phyloP scores from a whole-genome alignment of 2,329 filamentous ascomycete species.

The Parasarocladium wereldwijsianum region DNA sequence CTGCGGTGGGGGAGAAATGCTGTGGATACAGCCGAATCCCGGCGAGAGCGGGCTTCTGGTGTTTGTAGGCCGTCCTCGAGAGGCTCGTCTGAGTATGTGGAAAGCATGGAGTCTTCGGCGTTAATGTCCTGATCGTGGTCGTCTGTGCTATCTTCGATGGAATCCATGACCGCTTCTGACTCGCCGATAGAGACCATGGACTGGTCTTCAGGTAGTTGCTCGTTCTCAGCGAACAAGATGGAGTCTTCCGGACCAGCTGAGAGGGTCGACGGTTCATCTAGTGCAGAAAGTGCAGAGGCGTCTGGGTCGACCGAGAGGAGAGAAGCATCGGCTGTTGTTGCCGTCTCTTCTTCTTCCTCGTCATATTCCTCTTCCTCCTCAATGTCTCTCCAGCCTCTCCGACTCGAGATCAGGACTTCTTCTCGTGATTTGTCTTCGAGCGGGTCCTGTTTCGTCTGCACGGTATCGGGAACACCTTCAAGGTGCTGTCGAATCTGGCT shows the following conservation, averaged over 20 bases:
- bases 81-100: background rate
- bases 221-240: background rate
- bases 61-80: background rate
- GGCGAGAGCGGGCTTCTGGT: conserved; percentile 3
- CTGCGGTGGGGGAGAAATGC: conserved; percentile 16
- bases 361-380: conserved; percentile 2
- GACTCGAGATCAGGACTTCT: background rate
- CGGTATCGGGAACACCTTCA: conserved; percentile 4
- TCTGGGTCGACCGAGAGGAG: background rate
- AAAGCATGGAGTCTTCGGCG: background rate
- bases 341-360: background rate
- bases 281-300: background rate
- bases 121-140: background rate
- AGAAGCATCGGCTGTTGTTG: background rate
- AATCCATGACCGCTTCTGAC: conserved; percentile 1
- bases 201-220: too few species aligned
- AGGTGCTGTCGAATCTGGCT: conserved; percentile 8
- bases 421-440: background rate
- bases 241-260: background rate
- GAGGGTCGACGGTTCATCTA: background rate
- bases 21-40: conserved; percentile 11
- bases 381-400: background rate
- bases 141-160: background rate
- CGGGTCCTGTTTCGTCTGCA: background rate
- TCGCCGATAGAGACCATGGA: background rate